These are phyloP conservation scores for Cyberlindnera americana DNA, from an alignment of 805 yeast genomes.

Conservation along the genomic window DNA sequence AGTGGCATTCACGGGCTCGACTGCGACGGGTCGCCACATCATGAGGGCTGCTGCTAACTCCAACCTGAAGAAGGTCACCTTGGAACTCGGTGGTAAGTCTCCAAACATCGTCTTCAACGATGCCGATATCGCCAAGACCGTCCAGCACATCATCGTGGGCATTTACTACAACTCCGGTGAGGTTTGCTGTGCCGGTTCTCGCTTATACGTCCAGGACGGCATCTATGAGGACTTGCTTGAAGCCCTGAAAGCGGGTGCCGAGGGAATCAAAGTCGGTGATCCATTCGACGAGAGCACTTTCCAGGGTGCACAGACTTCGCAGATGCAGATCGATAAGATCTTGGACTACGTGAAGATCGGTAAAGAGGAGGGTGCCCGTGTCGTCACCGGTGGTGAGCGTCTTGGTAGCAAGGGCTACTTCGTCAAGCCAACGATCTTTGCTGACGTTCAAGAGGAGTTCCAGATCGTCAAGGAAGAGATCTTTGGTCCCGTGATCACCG, in stretches of 20 bases:
- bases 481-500: slow-evolving; percentile 85
- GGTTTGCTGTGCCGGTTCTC: slow-evolving; percentile 90
- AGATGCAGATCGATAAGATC: slow-evolving; percentile 62
- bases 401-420: slow-evolving; percentile 67
- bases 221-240: slow-evolving; percentile 64
- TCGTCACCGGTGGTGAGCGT: slow-evolving; percentile 81
- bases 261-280: slow-evolving; percentile 63
- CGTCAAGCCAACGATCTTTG: slow-evolving; percentile 80
- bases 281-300: slow-evolving; percentile 69
- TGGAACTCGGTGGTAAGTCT: slow-evolving; percentile 89
- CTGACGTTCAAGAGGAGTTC: slow-evolving; percentile 73
- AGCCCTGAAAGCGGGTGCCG: slow-evolving; percentile 49
- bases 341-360: slow-evolving; percentile 62
- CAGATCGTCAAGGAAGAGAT: slow-evolving; percentile 83
- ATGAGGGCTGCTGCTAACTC: slow-evolving; percentile 69
- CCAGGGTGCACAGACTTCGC: slow-evolving; percentile 76
- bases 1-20: slow-evolving; percentile 94
- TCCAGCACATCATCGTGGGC: slow-evolving; percentile 66
- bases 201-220: slow-evolving; percentile 75
- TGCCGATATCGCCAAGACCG: slow-evolving; percentile 63
- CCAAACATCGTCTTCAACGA: slow-evolving; percentile 81
- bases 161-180: slow-evolving; percentile 89
- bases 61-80: slow-evolving; percentile 73
- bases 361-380: slow-evolving; percentile 61
- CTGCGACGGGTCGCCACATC: slow-evolving; percentile 76